A percentile compares a stretch with the other conserved stretches of the same genome.
Conservation (phyloP, 495 filamentous ascomycete species). For the Podospora tetraspora region DNA sequence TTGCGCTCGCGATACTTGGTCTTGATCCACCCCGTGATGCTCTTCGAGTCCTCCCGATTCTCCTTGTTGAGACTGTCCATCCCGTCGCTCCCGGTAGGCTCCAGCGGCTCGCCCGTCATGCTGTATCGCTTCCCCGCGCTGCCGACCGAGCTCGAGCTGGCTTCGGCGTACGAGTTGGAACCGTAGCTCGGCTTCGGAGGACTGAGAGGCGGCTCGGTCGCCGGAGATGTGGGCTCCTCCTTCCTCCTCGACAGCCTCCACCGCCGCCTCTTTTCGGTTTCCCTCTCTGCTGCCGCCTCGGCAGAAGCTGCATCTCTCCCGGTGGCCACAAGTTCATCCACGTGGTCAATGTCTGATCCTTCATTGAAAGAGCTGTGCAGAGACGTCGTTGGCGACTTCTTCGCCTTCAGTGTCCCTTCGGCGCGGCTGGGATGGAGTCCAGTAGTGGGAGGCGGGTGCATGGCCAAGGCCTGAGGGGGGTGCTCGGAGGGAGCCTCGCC, state of each 20-base stretch:
- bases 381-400: conserved; percentile 62
- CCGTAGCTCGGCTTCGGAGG: conserved; percentile 50
- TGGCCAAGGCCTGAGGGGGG: conserved; percentile 23
- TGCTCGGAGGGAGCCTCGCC: conserved; percentile 31
- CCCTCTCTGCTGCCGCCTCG: conserved; percentile 50
- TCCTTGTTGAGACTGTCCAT: conserved; percentile 43
- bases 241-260: conserved; percentile 71
- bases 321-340: conserved; percentile 47
- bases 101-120: conserved; percentile 51
- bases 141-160: conserved; percentile 63
- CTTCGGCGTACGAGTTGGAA: conserved; percentile 58
- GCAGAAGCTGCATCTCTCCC: conserved; percentile 27
- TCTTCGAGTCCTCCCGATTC: conserved; percentile 54
- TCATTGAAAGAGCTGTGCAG: conserved; percentile 72
- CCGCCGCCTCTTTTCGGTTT: conserved; percentile 61
- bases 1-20: conserved; percentile 76
- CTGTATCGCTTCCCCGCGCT: conserved; percentile 53
- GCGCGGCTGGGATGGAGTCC: conserved; percentile 32
- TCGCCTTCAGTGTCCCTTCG: conserved; percentile 55
- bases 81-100: conserved; percentile 34
- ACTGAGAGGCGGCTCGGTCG: conserved; percentile 31
- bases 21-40: conserved; percentile 78
- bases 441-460: conserved; percentile 33
- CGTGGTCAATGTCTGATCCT: conserved; percentile 67
- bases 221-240: conserved; percentile 36